A percentile compares a stretch with the other conserved stretches of the same genome.
Conservation (phyloP, 2,329 filamentous ascomycete genomes). For the Trichoderma endophyticum region DNA sequence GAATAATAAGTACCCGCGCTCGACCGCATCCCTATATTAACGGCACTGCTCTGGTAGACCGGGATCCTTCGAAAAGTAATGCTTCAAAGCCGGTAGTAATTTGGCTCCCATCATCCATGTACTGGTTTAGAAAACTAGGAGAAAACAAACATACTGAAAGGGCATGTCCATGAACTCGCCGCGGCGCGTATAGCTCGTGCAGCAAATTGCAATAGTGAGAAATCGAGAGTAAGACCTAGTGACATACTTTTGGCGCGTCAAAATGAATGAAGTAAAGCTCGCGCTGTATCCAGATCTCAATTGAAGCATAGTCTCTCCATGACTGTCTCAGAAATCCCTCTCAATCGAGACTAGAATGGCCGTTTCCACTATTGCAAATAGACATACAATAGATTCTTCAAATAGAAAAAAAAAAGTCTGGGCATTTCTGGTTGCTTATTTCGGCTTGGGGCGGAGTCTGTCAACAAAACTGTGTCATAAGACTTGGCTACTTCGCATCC, state of each 20-base stretch:
- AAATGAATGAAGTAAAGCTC: not conserved
- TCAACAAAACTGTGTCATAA: not conserved
- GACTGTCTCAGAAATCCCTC: not conserved
- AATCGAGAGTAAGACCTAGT: not conserved
- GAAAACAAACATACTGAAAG: not conserved
- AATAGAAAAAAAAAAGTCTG: not conserved
- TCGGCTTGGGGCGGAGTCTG: not conserved
- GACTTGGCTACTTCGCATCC: not conserved
- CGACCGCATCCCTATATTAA: not conserved
- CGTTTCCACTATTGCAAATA: not conserved
- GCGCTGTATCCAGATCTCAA: not conserved
- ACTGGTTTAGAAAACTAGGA: not conserved
- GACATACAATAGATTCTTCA: not conserved
- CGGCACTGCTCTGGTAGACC: not conserved
- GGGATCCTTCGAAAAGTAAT: not conserved
- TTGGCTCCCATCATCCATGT: not conserved
- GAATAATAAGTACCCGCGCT: not conserved
- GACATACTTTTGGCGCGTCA: not conserved
- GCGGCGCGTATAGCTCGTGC: not conserved
- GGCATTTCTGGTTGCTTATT: not conserved
- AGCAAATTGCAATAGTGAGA: not conserved
- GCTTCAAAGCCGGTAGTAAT: not conserved
- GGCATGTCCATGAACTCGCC: not conserved
- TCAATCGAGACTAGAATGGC: not conserved
- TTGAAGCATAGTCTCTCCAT: not conserved